Conservation (phyloP, 768 basidiomycete genomes). For the Rhodotorula babjevae region DNA sequence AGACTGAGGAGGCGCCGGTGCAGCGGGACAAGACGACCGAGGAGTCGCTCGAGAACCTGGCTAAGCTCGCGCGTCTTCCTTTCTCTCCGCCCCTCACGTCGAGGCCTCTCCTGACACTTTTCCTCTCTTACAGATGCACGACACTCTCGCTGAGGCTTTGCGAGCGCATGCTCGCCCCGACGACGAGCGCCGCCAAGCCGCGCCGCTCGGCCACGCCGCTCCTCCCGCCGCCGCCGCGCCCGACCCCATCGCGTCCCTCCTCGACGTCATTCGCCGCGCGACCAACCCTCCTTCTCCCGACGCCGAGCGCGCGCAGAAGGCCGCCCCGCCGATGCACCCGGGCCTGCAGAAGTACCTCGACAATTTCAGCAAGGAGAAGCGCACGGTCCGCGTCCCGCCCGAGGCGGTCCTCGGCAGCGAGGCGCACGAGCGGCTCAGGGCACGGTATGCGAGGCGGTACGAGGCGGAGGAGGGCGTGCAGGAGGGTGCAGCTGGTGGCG, state of each 20-base stretch:
- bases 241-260: background rate
- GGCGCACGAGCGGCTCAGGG: constrained; percentile 19
- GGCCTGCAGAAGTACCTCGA: constrained; percentile 10
- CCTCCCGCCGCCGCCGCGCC: background rate
- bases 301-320: background rate
- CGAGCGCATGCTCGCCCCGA: background rate
- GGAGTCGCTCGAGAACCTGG: constrained; percentile 5
- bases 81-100: too few species aligned
- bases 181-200: background rate
- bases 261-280: background rate
- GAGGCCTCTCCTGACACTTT: background rate
- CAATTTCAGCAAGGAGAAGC: background rate
- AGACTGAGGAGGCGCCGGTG: background rate
- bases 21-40: background rate
- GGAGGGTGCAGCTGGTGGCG: background rate
- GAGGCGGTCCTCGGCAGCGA: constrained; percentile 10
- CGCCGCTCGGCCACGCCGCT: background rate
- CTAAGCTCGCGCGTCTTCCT: background rate
- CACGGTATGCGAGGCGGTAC: constrained; percentile 13
- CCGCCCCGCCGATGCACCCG: background rate
- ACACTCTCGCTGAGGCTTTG: background rate
- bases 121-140: background rate
- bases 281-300: too few species aligned
- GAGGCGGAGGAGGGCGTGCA: constrained; percentile 3
- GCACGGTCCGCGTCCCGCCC: constrained; percentile 9